phyloP scores from a whole-genome alignment of 257 asterid species.

The Cinchona pubescens region DNA sequence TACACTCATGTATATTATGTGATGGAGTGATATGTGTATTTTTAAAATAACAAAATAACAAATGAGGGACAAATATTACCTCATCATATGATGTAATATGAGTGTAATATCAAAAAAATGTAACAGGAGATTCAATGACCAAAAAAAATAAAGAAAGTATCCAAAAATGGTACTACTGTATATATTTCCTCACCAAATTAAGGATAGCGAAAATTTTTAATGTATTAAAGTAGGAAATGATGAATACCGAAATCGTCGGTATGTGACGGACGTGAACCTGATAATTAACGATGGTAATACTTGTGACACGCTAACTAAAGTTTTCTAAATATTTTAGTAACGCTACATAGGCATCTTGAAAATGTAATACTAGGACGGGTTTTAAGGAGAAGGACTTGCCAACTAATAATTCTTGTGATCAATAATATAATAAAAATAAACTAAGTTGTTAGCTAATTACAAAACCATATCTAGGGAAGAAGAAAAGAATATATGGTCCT shows the following conservation, averaged over 20 bases:
- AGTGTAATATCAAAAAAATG: too few relatives aligned
- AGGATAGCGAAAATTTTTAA: background rate
- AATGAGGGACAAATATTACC: too few relatives aligned
- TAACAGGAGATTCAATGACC: too few relatives aligned
- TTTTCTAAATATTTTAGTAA: slow-evolving; percentile 29
- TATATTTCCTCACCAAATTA: too few relatives aligned
- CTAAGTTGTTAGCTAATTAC: slow-evolving; percentile 10
- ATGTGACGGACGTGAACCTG: background rate
- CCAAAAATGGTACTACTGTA: background rate
- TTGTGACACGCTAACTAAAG: slow-evolving; percentile 29
- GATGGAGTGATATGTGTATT: too few relatives aligned
- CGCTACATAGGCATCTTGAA: slow-evolving; percentile 44
- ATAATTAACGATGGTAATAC: slow-evolving; percentile 8
- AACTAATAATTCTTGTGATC: slow-evolving; percentile 39
- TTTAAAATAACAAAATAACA: too few relatives aligned
- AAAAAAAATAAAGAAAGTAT: background rate
- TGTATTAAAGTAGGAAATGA: background rate
- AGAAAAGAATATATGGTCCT: background rate
- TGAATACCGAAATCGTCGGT: slow-evolving; percentile 1
- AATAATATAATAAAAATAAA: background rate
- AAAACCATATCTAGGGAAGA: slow-evolving; percentile 21
- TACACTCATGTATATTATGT: too few relatives aligned
- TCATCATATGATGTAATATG: too few relatives aligned
- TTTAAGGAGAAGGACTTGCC: slow-evolving; percentile 46
- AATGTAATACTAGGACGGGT: slow-evolving; percentile 49